Evolutionary conservation across 495 filamentous ascomycete species (phyloP), one percentile per base, ranked within the genome.

Genomic region (Hyaloscypha hepaticicola): DNA sequence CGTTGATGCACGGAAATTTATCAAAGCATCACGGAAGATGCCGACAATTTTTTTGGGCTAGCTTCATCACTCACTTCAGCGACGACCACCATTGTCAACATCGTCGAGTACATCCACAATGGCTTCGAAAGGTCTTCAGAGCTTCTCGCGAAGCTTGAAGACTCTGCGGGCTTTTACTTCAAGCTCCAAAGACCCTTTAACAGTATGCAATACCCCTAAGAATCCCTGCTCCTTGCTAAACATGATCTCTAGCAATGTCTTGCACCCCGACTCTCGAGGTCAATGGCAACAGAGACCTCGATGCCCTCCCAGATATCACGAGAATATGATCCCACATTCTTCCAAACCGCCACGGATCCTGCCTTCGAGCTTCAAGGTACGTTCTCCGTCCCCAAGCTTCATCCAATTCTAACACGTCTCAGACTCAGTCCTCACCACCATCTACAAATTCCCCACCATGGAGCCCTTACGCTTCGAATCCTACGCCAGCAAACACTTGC

Each of bases 371-470:
- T 60, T 16, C 53, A 53, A 49, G 58, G 66, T 67, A 60, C 22
- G 56, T 9, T n/a, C 21, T 56, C 25, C 52, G 16, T 34, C 61
- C 11, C 28, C 12, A 19, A 34, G 8, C 16, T 16, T 21, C 3
- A 28, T 41, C 24, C 12, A 33, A n/a, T 55, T 16, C 59, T 63
- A 61, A 61, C 68, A n/a, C 31, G 19, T 21, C 64, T 28, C 67
- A 83, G 85, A 77, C 38, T 78, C 85, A 27, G 91, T 96, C 69
- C 83, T 86, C 31, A 80, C 92, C 12, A 98, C 95, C 55, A 83
- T 96, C 79, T 90, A 97, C 85, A 77, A 82, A 70, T 99, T 97
- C 80, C 95, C 96, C 34, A 80, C 87, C 19, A 87, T 98, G 80
- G 92, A 97, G 75, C 95, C 95, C 25, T 73, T 87, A 53, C 83